These are phyloP conservation scores for Sedum album DNA, from an alignment of 164 flowering plant genomes.

Conservation along the genomic window DNA sequence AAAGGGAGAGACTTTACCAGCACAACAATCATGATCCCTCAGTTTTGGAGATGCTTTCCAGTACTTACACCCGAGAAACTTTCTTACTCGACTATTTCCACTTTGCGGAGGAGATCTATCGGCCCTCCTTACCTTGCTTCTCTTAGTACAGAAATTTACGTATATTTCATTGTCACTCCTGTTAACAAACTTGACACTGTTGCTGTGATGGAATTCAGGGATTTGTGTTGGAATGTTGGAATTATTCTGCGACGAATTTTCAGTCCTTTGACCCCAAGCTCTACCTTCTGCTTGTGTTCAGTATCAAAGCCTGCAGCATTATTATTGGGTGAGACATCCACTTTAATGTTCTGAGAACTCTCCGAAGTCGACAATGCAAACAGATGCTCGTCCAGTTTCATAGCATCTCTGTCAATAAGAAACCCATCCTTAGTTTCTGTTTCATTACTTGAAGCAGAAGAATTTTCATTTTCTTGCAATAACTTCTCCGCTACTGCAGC, in stretches of 20 bases:
- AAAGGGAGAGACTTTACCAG: background rate
- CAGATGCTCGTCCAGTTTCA: background rate
- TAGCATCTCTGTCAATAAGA: background rate
- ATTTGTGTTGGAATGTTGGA: background rate
- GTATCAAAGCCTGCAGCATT: background rate
- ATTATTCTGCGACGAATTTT: background rate
- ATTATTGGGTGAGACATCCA: background rate
- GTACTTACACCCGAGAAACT: conserved; percentile 30
- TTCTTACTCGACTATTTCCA: conserved; percentile 27
- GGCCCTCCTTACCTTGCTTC: conserved; percentile 20
- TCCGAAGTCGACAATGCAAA: background rate
- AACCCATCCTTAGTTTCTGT: background rate
- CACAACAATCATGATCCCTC: conserved; percentile 14
- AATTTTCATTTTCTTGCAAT: conserved; percentile 10
- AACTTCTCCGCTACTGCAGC: conserved; percentile 15
- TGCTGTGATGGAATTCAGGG: background rate
- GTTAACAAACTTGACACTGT: conserved; percentile 15
- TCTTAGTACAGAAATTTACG: conserved; percentile 15
- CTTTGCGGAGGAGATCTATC: conserved; percentile 18
- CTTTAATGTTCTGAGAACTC: background rate
- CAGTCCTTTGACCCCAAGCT: conserved; percentile 34
- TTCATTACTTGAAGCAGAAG: conserved; percentile 5
- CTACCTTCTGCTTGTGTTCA: conserved; percentile 7
- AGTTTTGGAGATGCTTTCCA: conserved; percentile 36
- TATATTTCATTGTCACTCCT: conserved; percentile 35